phyloP scores from a whole-genome alignment of 208 protist genomes.

The Novymonas esmeraldas region DNA sequence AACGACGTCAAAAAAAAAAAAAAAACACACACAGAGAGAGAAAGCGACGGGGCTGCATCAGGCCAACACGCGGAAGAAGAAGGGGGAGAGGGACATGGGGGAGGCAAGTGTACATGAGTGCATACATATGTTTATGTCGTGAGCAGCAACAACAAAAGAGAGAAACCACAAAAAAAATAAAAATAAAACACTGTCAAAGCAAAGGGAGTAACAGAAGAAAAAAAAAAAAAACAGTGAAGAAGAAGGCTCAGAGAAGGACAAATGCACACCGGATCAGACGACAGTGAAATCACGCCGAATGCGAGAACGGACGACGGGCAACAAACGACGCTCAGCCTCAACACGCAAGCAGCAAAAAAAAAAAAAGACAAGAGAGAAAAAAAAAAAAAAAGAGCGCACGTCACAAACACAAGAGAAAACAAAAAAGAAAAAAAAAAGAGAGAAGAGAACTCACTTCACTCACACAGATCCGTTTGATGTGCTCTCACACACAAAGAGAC shows the following conservation, averaged over 20 bases:
- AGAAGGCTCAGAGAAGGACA: no score
- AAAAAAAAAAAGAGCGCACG: not conserved
- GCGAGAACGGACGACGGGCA: no score
- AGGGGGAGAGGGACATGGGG: no score
- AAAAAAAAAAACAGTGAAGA: not conserved
- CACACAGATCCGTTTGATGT: no score
- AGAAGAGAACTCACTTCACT: no score
- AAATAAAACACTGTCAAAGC: not conserved
- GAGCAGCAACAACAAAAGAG: not conserved
- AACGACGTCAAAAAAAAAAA: not conserved
- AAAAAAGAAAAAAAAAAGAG: slow-evolving; percentile 4
- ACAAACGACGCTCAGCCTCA: not conserved
- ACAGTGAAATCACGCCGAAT: no score
- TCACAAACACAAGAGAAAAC: not conserved
- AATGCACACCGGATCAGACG: no score
- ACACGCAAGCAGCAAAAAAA: not conserved
- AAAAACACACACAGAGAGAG: not conserved
- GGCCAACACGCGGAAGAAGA: no score
- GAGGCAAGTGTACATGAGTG: no score
- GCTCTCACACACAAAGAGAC: no score
- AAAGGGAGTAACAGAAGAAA: not conserved
- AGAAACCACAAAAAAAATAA: not conserved
- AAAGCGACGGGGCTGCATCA: no score
- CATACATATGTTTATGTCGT: no score
- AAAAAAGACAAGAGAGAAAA: not conserved